phyloP scores from a whole-genome alignment of 805 yeast genomes.

The Schwanniomyces sp. region DNA sequence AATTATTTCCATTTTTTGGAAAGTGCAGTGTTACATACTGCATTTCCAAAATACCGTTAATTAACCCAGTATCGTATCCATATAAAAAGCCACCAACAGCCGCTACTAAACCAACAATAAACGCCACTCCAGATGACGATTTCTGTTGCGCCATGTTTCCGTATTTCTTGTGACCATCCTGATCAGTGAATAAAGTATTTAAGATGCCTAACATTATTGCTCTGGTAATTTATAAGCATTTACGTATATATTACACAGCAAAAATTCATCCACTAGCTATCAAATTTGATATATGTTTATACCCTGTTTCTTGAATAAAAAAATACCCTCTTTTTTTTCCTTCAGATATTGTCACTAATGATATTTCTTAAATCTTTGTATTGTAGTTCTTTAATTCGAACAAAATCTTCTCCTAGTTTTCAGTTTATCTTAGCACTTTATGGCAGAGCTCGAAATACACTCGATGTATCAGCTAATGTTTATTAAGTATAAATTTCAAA shows the following conservation, averaged over 20 bases:
- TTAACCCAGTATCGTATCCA: constrained; percentile 88
- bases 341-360: too few relatives aligned
- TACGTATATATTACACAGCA: neutral
- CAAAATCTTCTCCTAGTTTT: too few relatives aligned
- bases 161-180: neutral
- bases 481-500: neutral
- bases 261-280: neutral
- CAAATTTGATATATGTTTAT: neutral
- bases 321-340: too few relatives aligned
- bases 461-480: neutral
- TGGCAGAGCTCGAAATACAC: neutral
- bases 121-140: constrained; percentile 61
- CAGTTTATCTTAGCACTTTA: too few relatives aligned
- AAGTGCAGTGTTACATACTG: constrained; percentile 57
- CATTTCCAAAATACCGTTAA: constrained; percentile 81
- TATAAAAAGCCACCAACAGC: constrained; percentile 90
- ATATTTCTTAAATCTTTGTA: too few relatives aligned
- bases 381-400: too few relatives aligned
- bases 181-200: neutral
- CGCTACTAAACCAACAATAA: constrained; percentile 74
- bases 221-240: neutral
- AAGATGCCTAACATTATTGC: neutral
- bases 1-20: constrained; percentile 46
- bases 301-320: neutral
- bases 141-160: constrained; percentile 30